Percentiles rank a stretch among this genome's conserved stretches.
Evolutionary conservation across 306 rosid species (phyloP).

Genomic region (Dryas drummondii): DNA sequence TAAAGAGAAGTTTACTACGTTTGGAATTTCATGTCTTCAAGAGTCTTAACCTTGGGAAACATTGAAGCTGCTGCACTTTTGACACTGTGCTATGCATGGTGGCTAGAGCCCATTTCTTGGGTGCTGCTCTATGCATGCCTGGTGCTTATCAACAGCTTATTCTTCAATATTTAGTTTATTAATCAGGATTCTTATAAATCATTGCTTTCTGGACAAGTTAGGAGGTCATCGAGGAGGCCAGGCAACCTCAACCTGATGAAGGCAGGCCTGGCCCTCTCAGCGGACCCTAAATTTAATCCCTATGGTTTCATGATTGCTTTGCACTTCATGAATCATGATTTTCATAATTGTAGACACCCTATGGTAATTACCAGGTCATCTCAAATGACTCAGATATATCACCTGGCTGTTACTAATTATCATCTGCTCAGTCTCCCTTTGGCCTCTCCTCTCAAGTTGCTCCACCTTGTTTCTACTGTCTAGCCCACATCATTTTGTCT

Average conservation of each 20-base stretch:
- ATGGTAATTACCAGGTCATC: background rate
- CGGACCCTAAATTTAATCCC: background rate
- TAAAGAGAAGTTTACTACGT: background rate
- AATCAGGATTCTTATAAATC: background rate
- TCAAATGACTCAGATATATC: background rate
- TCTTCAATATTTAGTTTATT: background rate
- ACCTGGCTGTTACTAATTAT: background rate
- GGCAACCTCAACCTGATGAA: background rate
- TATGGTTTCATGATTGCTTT: background rate
- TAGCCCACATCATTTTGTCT: background rate
- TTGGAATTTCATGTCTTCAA: background rate
- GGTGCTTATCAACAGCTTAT: background rate
- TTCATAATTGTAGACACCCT: background rate
- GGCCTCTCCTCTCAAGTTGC: background rate
- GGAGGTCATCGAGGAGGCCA: background rate
- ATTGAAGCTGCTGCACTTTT: background rate
- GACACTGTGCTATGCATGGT: background rate
- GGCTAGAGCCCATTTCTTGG: background rate
- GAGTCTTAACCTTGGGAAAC: background rate
- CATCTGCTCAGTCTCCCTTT: background rate
- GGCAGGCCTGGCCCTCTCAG: background rate
- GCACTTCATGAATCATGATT: background rate
- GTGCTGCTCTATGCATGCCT: background rate
- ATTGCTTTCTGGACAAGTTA: background rate
- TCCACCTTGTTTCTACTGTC: background rate